Percentiles rank a stretch among this genome's conserved stretches.
phyloP scores from a whole-genome alignment of 2,329 filamentous ascomycete species.

The Fusarium staphyleae region DNA sequence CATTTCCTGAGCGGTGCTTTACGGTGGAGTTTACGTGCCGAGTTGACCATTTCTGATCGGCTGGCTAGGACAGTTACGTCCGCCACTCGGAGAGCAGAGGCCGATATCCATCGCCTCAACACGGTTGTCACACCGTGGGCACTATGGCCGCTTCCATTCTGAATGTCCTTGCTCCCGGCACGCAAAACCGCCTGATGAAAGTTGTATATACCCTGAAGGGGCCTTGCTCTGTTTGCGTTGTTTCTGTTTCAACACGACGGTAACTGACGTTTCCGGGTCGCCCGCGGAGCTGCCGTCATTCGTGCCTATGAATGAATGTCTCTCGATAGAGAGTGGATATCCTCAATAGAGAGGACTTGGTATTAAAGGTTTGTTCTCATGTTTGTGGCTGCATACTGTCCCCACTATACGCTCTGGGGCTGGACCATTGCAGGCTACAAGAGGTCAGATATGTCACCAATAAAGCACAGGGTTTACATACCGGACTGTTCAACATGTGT shows the following conservation, averaged over 20 bases:
- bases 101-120: conserved; percentile 33
- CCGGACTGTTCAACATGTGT: conserved; percentile 94
- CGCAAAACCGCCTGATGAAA: conserved; percentile 23
- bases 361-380: conserved; percentile 32
- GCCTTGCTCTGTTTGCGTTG: conserved; percentile 29
- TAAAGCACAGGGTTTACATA: conserved; percentile 59
- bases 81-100: conserved; percentile 35
- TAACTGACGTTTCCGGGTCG: conserved; percentile 31
- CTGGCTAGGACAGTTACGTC: conserved; percentile 41
- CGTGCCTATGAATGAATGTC: conserved; percentile 32
- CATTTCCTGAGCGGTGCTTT: conserved; percentile 24
- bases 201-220: conserved; percentile 24
- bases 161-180: conserved; percentile 28
- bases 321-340: conserved; percentile 18
- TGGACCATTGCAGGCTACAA: conserved; percentile 61
- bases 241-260: conserved; percentile 27
- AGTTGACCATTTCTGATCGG: conserved; percentile 42
- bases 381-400: conserved; percentile 24
- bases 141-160: conserved; percentile 31
- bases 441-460: conserved; percentile 10
- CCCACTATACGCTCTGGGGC: conserved; percentile 60
- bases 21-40: conserved; percentile 27
- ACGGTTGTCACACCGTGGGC: conserved; percentile 45
- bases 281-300: conserved; percentile 36
- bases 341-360: background rate